Evolutionary conservation across 345 rosid genomes (phyloP).

Genomic region (sweet orange (Citrus sinensis)): DVS_A1.0 CM039162.1:31605501-31606000

Average conservation of each 20-base stretch:
- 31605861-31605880: slow-evolving; percentile 97
- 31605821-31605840: slow-evolving; percentile 93
- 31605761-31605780: slow-evolving; percentile 94
- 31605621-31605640: slow-evolving; percentile 37
- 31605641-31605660: slow-evolving; percentile 90
- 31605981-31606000: background rate
- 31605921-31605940: background rate
- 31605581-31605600: background rate
- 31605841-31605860: slow-evolving; percentile 92
- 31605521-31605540: slow-evolving; percentile 95
- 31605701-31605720: slow-evolving; percentile 71
- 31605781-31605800: slow-evolving; percentile 89
- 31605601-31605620: slow-evolving; percentile 5
- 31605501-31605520: slow-evolving; percentile 91
- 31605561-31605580: background rate
- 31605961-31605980: background rate
- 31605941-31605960: background rate
- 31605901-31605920: background rate
- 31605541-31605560: slow-evolving; percentile 42
- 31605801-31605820: slow-evolving; percentile 97
- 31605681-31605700: slow-evolving; percentile 93
- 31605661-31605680: slow-evolving; percentile 88
- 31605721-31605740: slow-evolving; percentile 81
- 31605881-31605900: slow-evolving; percentile 14
- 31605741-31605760: slow-evolving; percentile 85